These are phyloP conservation scores for Didymella sp. DNA, from an alignment of 2,329 filamentous ascomycete species.

Conservation along the genomic window DNA sequence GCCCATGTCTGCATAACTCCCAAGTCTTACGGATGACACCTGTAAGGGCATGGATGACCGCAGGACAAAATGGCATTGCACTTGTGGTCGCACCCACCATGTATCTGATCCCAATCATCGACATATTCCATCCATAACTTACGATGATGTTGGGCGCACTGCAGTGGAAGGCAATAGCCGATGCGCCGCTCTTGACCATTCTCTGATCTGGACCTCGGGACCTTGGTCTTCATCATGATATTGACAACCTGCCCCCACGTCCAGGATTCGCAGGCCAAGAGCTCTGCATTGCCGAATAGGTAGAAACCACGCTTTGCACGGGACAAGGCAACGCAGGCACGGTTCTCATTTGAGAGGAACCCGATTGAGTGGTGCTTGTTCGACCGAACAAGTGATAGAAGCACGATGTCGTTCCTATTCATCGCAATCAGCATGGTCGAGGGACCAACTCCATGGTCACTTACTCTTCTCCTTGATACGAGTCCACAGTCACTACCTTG, in stretches of 20 bases:
- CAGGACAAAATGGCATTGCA: conserved; percentile 43
- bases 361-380: conserved; percentile 67
- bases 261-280: conserved; percentile 55
- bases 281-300: conserved; percentile 77
- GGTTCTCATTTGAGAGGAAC: conserved; percentile 72
- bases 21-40: conserved; percentile 42
- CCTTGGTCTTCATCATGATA: conserved; percentile 51
- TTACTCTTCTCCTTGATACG: conserved; percentile 71
- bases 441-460: background rate
- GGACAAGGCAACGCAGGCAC: conserved; percentile 68
- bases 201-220: conserved; percentile 38
- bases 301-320: conserved; percentile 82
- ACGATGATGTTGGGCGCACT: conserved; percentile 66
- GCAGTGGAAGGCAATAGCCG: conserved; percentile 65
- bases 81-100: conserved; percentile 40
- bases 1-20: background rate
- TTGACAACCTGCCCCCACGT: conserved; percentile 61
- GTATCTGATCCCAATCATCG: conserved; percentile 39
- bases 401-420: conserved; percentile 71
- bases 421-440: background rate
- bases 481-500: conserved; percentile 82
- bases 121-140: conserved; percentile 57
- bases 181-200: conserved; percentile 47
- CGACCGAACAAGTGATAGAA: conserved; percentile 82
- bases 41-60: conserved; percentile 43